Evolutionary conservation across 441 rosid species (phyloP), one percentile per base, ranked within the genome.

Genomic region (Biscutella laevigata): DNA sequence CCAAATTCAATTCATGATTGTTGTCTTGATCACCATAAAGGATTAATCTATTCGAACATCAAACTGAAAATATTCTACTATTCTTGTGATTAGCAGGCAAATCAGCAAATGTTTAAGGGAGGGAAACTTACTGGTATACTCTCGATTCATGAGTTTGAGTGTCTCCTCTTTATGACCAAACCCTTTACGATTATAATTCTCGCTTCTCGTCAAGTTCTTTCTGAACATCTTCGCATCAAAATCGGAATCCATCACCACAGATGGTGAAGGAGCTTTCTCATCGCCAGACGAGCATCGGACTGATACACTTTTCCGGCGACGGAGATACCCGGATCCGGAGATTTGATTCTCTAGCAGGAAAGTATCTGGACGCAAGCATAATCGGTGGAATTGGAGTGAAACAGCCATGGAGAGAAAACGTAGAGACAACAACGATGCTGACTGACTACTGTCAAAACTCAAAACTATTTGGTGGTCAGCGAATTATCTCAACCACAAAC

Each of bases 91-190:
- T n/a, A n/a, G n/a, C n/a, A n/a, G n/a, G n/a, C n/a, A n/a, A n/a
- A n/a, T n/a, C n/a, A n/a, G n/a, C n/a, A n/a, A n/a, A n/a, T n/a
- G n/a, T n/a, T n/a, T n/a, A n/a, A n/a, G n/a, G n/a, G n/a, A n/a
- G n/a, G n/a, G n/a, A n/a, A n/a, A 38, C 79, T 66, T 55, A 87
- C 99, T 92, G 35, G 95, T 78, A 60, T 82, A 88, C 67, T 88
- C 95, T 17, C 74, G 92, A 58, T 74, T 79, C 87, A 92, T 82
- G 68, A 82, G 92, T 82, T 80, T 68, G 25, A 84, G 77, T 37
- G 95, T 92, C 79, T 88, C 99, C 73, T 86, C 84, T 69, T 88
- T 86, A 57, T 71, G 72, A 2, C 97, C 99, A 53, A 88, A 88
- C 0, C 99, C 99, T 66, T 58, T 77, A 38, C 94, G 83, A 48